Conservation (phyloP, 2,329 filamentous ascomycete species). For the Dactylellina haptotyla region DNA sequence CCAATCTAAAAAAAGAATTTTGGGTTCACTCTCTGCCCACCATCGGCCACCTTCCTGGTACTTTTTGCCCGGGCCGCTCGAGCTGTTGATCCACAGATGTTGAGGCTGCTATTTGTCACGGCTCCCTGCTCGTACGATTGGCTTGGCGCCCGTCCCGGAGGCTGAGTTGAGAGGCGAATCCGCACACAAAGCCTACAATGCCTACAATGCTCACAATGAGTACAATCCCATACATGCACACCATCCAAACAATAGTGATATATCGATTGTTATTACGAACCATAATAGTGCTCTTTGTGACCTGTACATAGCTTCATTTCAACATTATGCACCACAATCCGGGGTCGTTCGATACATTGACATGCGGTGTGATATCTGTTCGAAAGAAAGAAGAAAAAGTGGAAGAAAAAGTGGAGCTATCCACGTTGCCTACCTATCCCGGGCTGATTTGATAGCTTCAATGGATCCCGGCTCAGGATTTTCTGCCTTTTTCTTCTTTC, state of each 20-base stretch:
- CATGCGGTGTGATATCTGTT: too few relatives aligned
- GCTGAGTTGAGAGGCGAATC: conserved; percentile 39
- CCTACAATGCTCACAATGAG: background rate
- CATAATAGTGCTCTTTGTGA: too few relatives aligned
- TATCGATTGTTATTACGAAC: too few relatives aligned
- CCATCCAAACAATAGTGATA: too few relatives aligned
- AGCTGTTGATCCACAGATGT: conserved; percentile 2
- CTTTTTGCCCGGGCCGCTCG: background rate
- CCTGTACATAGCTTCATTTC: too few relatives aligned
- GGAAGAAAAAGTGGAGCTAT: background rate
- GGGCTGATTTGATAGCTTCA: conserved; percentile 3
- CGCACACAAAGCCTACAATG: conserved; percentile 3
- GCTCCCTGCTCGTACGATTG: background rate
- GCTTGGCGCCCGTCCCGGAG: conserved; percentile 31
- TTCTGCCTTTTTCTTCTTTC: background rate
- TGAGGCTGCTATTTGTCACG: conserved; percentile 43
- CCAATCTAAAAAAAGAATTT: conserved; percentile 8
- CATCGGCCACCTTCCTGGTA: background rate
- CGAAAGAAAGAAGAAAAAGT: too few relatives aligned
- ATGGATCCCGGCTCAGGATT: background rate
- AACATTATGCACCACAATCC: too few relatives aligned
- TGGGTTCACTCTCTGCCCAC: background rate
- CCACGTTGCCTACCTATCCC: conserved; percentile 10
- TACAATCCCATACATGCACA: background rate
- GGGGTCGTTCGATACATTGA: too few relatives aligned